These are phyloP conservation scores for Yamadazyma dushanensis DNA, from an alignment of 1,139 yeast genomes.

Conservation along the genomic window DNA sequence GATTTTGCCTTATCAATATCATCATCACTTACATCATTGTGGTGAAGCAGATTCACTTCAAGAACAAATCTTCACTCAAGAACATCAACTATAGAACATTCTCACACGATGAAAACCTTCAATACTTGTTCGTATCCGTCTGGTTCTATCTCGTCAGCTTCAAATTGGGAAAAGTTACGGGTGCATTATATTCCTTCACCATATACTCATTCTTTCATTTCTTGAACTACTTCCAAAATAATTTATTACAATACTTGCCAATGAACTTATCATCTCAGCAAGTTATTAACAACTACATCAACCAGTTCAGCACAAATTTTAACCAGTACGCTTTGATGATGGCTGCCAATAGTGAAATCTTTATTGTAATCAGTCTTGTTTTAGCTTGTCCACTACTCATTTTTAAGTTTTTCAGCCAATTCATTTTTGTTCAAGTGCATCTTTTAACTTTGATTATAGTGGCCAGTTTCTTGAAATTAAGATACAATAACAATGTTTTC, in stretches of 20 bases:
- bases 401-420: conserved; percentile 15
- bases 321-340: conserved; percentile 47
- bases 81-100: conserved; percentile 22
- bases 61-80: conserved; percentile 25
- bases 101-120: conserved; percentile 49
- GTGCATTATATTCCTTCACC: conserved; percentile 51
- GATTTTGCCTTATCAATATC: conserved; percentile 40
- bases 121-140: conserved; percentile 46
- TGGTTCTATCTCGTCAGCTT: conserved; percentile 34
- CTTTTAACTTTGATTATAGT: conserved; percentile 22
- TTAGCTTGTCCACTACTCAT: conserved; percentile 18
- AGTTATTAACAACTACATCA: conserved; percentile 24
- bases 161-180: conserved; percentile 31
- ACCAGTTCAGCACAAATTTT: conserved; percentile 35
- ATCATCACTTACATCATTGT: conserved; percentile 49
- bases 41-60: conserved; percentile 45
- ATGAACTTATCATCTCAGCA: conserved; percentile 22
- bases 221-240: conserved; percentile 47
- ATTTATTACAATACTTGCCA: conserved; percentile 24
- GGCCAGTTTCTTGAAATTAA: conserved; percentile 44
- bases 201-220: conserved; percentile 62
- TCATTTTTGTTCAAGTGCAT: conserved; percentile 21
- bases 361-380: conserved; percentile 22
- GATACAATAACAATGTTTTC: conserved; percentile 43
- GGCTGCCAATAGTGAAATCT: conserved; percentile 49